Evolutionary conservation across 805 yeast genomes (phyloP).

Genomic region (Saturnispora zaruensis): DNA sequence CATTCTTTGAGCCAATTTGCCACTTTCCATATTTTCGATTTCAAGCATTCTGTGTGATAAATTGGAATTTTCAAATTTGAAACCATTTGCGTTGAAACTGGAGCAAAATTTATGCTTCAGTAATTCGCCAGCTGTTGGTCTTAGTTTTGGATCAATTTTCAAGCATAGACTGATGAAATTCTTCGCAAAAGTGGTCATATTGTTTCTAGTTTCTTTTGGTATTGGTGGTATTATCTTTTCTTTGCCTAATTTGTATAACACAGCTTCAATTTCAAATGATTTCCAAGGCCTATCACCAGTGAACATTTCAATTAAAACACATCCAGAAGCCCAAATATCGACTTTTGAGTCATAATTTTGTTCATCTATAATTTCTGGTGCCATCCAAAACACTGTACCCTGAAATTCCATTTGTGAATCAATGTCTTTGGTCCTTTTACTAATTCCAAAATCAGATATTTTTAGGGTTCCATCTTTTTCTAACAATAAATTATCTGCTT

Average conservation of each 20-base stretch:
- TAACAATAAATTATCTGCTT: constrained; percentile 82
- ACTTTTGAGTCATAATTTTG: constrained; percentile 89
- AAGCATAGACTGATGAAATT: constrained; percentile 73
- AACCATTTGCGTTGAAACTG: constrained; percentile 14
- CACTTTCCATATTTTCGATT: constrained; percentile 17
- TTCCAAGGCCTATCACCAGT: constrained; percentile 98
- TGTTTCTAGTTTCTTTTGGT: constrained; percentile 72
- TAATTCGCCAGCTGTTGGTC: constrained; percentile 79
- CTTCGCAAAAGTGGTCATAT: constrained; percentile 56
- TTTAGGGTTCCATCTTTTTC: constrained; percentile 92
- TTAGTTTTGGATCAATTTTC: constrained; percentile 60
- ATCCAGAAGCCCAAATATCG: constrained; percentile 97
- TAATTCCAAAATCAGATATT: constrained; percentile 94
- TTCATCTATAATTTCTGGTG: constrained; percentile 94
- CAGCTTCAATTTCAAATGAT: constrained; percentile 88
- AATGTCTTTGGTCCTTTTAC: constrained; percentile 77
- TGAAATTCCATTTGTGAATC: constrained; percentile 88
- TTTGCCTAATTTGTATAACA: constrained; percentile 81
- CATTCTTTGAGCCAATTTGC: constrained; percentile 11
- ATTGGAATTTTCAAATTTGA: constrained; percentile 25
- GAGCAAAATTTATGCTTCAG: constrained; percentile 38
- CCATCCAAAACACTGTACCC: constrained; percentile 99
- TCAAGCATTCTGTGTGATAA: constrained; percentile 25
- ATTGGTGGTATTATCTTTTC: constrained; percentile 86
- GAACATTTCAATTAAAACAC: constrained; percentile 95